Evolutionary conservation across 2,329 filamentous ascomycete genomes (phyloP).

Genomic region (Talaromyces marneffei): DNA sequence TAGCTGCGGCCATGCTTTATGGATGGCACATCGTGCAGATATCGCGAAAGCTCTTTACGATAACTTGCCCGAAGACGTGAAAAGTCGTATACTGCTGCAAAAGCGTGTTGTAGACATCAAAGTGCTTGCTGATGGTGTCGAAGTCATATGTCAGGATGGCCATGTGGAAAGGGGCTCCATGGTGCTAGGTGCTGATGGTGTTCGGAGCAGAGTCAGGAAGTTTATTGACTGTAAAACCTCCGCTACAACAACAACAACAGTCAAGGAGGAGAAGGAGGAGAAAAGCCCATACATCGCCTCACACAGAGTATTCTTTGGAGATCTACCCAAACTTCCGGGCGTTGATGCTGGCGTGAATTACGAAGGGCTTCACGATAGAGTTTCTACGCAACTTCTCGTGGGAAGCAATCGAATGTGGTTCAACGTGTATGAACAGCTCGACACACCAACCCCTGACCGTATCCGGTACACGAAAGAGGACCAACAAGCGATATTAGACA

Average conservation of each 20-base stretch:
- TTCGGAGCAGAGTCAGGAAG: slow-evolving; percentile 32
- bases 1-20: slow-evolving; percentile 5
- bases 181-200: slow-evolving; percentile 38
- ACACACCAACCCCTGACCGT: not conserved
- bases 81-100: slow-evolving; percentile 25
- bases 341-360: slow-evolving; percentile 1
- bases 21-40: slow-evolving; percentile 8
- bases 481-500: not conserved
- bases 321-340: not conserved
- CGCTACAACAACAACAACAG: too few species aligned
- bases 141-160: slow-evolving; percentile 31
- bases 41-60: slow-evolving; percentile 23
- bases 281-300: not conserved
- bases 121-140: slow-evolving; percentile 18
- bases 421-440: not conserved
- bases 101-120: slow-evolving; percentile 1
- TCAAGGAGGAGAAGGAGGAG: not conserved
- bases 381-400: not conserved
- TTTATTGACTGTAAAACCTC: slow-evolving; percentile 24
- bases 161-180: slow-evolving; percentile 28
- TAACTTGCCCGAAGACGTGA: slow-evolving; percentile 21
- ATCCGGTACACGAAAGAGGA: not conserved
- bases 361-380: not conserved
- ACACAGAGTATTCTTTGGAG: not conserved
- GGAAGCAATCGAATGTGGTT: slow-evolving; percentile 2